Base-by-base conservation (phyloP, 1,284 basidiomycete species). In the Pascua guehoae region DNA sequence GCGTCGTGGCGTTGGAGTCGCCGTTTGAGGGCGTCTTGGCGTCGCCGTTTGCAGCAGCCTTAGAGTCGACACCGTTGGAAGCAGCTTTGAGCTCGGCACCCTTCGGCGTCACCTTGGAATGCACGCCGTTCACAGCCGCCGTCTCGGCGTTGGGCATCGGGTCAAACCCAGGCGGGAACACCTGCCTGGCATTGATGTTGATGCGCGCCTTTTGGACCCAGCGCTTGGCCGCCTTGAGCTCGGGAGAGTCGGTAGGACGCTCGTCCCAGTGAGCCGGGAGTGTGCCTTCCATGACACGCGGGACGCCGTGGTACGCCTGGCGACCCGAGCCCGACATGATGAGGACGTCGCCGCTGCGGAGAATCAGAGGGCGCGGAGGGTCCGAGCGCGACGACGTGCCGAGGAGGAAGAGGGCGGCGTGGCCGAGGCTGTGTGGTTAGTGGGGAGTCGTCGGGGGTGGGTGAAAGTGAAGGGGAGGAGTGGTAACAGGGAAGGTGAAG, bases 101-200 rank as follows among this genome's bases (percentile, higher is more conserved):
- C 4, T 32, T 32, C 3, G 24, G 24, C 24, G 3, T 32, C 24
- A 7, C 7, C 24, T 32, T 3, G 7, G 24, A 32, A 7, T 32
- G 4, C 4, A 32, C 24, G 24, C 24, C 24, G 7, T 32, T 32
- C 24, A 32, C 24, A 32, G 24, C 3, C 24, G 24, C 7, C 24
- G 24, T 7, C 24, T 7, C 24, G 24, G 24, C 4, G 24, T 32
- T 37, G 0, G 32, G 36, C 15, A 40, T 42, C 16, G 16, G 44
- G n/a, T 47, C 14, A 41, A 62, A 58, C 7, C 72, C 71, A 0
- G 73, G 74, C 5, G 78, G 77, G 54, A 80, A 81, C 1, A 81
- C 92, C 72, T 94, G 91, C 52, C 92, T 80, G 4, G 91, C 89
- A 67, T 95, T 96, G 57, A 95, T 81, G 68, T 96, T 96, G 67